A percentile compares a stretch with the other conserved stretches of the same genome.
Evolutionary conservation across 1,139 yeast genomes (phyloP).

Genomic region (Sugiyamaella pinicola): DNA sequence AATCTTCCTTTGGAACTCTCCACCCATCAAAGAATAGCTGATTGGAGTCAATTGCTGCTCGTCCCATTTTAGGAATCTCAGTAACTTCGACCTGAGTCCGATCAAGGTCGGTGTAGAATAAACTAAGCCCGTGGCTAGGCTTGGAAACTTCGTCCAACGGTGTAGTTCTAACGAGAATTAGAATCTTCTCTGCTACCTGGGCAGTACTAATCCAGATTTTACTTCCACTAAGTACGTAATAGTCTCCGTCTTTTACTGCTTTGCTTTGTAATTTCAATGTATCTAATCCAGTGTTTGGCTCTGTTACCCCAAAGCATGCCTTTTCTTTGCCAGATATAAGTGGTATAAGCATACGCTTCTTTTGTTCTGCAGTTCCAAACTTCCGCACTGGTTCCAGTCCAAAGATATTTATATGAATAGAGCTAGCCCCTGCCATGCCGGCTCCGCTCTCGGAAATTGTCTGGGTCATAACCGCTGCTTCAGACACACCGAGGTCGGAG

Average conservation of each 20-base stretch:
- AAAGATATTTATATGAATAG: constrained; percentile 22
- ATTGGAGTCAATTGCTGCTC: constrained; percentile 19
- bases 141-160: constrained; percentile 17
- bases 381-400: constrained; percentile 23
- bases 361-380: constrained; percentile 22
- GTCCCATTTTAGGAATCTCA: constrained; percentile 21
- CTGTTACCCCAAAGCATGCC: constrained; percentile 21
- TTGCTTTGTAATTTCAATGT: constrained; percentile 18
- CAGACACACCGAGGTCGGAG: constrained; percentile 20
- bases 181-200: constrained; percentile 18
- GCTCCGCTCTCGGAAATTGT: constrained; percentile 23
- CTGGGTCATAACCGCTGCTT: constrained; percentile 22
- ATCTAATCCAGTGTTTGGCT: constrained; percentile 20
- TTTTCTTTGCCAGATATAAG: constrained; percentile 19
- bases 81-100: constrained; percentile 20
- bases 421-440: constrained; percentile 22
- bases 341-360: constrained; percentile 19
- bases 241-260: constrained; percentile 17
- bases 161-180: constrained; percentile 16
- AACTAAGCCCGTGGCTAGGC: constrained; percentile 18
- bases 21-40: constrained; percentile 21
- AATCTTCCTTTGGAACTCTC: constrained; percentile 18
- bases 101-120: constrained; percentile 20
- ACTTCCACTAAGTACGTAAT: constrained; percentile 16
- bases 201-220: constrained; percentile 23